Evolutionary conservation across 306 rosid species (phyloP).

Genomic region (Leucaena leucocephala): DNA sequence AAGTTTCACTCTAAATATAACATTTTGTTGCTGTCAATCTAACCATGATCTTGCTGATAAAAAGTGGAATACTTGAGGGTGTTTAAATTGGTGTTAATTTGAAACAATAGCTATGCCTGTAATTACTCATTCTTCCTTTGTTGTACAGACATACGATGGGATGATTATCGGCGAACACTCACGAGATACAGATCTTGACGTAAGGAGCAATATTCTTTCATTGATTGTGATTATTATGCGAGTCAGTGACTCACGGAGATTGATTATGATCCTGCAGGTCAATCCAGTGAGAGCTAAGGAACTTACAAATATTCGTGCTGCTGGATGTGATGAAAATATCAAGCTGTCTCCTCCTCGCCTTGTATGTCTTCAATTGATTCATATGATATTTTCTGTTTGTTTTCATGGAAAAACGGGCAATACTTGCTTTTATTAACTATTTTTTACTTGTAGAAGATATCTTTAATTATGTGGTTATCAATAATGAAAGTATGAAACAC

Average conservation of each 20-base stretch:
- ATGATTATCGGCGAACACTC: constrained; percentile 97
- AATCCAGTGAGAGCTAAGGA: constrained; percentile 83
- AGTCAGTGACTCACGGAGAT: constrained; percentile 32
- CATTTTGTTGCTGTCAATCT: constrained; percentile 16
- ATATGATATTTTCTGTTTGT: constrained; percentile 28
- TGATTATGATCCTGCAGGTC: constrained; percentile 55
- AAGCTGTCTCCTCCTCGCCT: constrained; percentile 93
- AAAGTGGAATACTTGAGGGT: constrained; percentile 15
- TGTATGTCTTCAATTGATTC: constrained; percentile 56
- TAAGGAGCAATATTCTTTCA: constrained; percentile 45
- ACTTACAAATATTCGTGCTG: constrained; percentile 81
- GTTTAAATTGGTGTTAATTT: constrained; percentile 19
- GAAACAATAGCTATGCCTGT: constrained; percentile 13
- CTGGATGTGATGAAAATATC: constrained; percentile 77
- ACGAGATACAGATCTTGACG: constrained; percentile 90
- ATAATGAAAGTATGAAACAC: background rate
- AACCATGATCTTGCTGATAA: constrained; percentile 17
- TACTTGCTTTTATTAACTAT: background rate
- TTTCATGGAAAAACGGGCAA: constrained; percentile 7
- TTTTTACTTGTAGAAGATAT: background rate
- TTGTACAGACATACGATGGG: constrained; percentile 88
- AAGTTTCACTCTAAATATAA: background rate
- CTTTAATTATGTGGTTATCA: background rate
- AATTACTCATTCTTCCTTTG: constrained; percentile 32
- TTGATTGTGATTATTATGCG: constrained; percentile 27